Base-by-base conservation (phyloP, 2,329 filamentous ascomycete genomes). In the Fusarium setosum region DNA sequence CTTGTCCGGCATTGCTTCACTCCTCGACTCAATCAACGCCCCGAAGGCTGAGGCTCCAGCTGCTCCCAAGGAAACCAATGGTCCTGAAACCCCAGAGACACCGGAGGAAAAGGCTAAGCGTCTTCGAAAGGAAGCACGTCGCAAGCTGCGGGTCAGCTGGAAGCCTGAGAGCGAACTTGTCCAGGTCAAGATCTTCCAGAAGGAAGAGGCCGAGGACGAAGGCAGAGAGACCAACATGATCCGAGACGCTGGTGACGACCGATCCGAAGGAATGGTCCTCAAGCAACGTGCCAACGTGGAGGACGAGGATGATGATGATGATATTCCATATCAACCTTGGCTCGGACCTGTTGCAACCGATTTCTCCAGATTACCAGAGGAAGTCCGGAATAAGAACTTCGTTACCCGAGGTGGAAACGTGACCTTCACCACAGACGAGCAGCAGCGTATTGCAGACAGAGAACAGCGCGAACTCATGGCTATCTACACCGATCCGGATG, bases 211-310 rank as follows among this genome's bases (percentile, higher is more conserved):
- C 2, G 91, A 94, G 73, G 90, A 93, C 68, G 83, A 89, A 57
- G 90, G 88, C 52, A 85, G 91, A 55, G 86, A 87, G 53, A 82
- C 84, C 55, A 90, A 88, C 71, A 89, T 92, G 83, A 85, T 90
- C 37, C 87, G 88, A 47, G 91, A 94, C 75, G 90, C 90, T 5
- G 86, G 86, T 26, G 91, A 94, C 73, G 90, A 92, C 70, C 88
- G 88, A 48, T 89, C 88, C 6, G 92, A 92, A 72, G 90, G 92
- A 47, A 88, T 91, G 81, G 88, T 90, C 68, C 79, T 90, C 51
- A 90, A 88, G 70, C 82, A 84, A 64, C 81, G 84, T n/a, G 76
- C 74, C 18, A 63, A 74, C 42, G 79, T 82, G 8, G 81, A 82
- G 24, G 80, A 83, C 41, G 85, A 87, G 3, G 86, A 89, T 1